Evolutionary conservation across 768 basidiomycete species (phyloP).

Genomic region (Amanita inopinata): DNA sequence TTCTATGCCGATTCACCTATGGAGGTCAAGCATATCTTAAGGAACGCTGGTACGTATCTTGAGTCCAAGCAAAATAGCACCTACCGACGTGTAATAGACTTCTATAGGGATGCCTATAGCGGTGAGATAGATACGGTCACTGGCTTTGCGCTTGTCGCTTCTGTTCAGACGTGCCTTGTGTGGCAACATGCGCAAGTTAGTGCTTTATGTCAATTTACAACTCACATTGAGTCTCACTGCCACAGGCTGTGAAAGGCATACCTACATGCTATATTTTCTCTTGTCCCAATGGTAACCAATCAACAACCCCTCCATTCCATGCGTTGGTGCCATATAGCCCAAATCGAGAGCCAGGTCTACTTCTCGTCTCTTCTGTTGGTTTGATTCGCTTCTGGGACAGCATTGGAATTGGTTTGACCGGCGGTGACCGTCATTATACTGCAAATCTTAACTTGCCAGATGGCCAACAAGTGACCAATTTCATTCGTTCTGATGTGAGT

Average conservation of each 20-base stretch:
- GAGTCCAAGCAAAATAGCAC: neutral
- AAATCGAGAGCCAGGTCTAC: conserved; percentile 78
- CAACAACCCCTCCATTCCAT: conserved; percentile 37
- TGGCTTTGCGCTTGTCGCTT: conserved; percentile 67
- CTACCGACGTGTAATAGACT: conserved; percentile 36
- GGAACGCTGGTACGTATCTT: conserved; percentile 49
- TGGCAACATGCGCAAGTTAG: conserved; percentile 71
- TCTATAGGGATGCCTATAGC: conserved; percentile 54
- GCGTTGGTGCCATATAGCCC: conserved; percentile 59
- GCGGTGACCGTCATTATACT: conserved; percentile 57
- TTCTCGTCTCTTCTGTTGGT: conserved; percentile 65
- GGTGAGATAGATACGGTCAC: conserved; percentile 65
- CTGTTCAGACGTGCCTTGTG: conserved; percentile 67
- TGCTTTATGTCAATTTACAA: conserved; percentile 4
- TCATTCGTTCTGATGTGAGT: conserved; percentile 59
- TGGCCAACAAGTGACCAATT: conserved; percentile 54
- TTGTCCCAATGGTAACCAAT: conserved; percentile 42
- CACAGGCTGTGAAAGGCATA: conserved; percentile 51
- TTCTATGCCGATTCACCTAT: conserved; percentile 64
- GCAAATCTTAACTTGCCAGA: conserved; percentile 36
- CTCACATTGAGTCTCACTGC: conserved; percentile 3
- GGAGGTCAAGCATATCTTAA: conserved; percentile 66
- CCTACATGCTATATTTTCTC: conserved; percentile 81
- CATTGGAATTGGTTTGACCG: conserved; percentile 74
- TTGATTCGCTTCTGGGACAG: conserved; percentile 82